Base-by-base conservation (phyloP, 2,329 filamentous ascomycete genomes). In the Spiromastix sp. region DNA sequence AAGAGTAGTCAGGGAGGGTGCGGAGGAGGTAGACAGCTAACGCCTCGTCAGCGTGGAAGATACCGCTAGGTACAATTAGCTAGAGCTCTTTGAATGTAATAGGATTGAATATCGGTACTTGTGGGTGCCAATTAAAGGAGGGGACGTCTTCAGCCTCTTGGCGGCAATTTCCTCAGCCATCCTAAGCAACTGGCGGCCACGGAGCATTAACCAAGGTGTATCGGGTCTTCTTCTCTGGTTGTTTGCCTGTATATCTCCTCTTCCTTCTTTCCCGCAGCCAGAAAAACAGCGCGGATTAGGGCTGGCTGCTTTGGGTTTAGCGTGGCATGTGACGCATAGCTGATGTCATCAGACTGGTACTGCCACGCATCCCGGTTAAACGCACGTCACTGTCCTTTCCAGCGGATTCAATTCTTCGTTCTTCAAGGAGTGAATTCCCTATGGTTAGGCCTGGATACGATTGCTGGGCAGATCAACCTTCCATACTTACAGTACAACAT, bases 21-120 rank as follows among this genome's bases (percentile, higher is more conserved):
- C 86, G 85, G 48, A 98, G 82, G 71, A 98, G 85, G 70, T 93
- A 86, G 45, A 98, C 87, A 39, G 91, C 91, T 28, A 98, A 77
- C 42, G 91, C 89, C 68, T 98, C 91, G 62, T 98, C 91, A 59
- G 91, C 91, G 68, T 98, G 91, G 73, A 98, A 98, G 70, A 95
- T 86, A 48, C 91, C 91, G 66, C 71, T 74, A 42, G 17, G 24
- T 15, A 3, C 18, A 17, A 31, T 41, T 42, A 43, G 33, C 22
- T 37, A 26, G 13, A 12, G 30, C 28, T 29, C 17, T 22, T 25
- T 19, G 29, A 11, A 8, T 11, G 4, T 8, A n/a, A 13, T 4
- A 12, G 11, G 20, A 25, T 5, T 19, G 12, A 4, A 20, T n/a
- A 16, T 12, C 18, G 52, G 36, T 60, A 71, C 70, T 81, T 95